Percentiles rank a stretch among this genome's conserved stretches.
Conservation (phyloP, 768 basidiomycete species). For the Trametes cinnabarina region DNA sequence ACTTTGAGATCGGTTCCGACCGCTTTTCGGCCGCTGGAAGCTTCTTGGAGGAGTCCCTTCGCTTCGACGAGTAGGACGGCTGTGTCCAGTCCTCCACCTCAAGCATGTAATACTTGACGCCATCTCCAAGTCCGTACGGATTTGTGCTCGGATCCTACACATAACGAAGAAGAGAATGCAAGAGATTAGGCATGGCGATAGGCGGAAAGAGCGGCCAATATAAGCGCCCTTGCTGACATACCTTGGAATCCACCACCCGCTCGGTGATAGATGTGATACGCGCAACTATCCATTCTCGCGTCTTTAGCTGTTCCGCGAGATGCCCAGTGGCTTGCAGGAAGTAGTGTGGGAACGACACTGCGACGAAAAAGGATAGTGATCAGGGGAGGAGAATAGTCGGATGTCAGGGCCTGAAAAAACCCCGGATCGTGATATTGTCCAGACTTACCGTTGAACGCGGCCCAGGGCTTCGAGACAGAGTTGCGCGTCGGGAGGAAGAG, state of each 20-base stretch:
- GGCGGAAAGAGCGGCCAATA: not conserved
- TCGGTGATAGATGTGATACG: slow-evolving; percentile 87
- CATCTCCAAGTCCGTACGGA: slow-evolving; percentile 85
- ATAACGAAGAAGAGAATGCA: slow-evolving; percentile 1
- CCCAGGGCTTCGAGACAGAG: slow-evolving; percentile 92
- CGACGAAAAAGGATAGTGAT: not conserved
- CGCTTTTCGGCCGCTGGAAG: slow-evolving; percentile 29
- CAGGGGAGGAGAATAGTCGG: slow-evolving; percentile 33
- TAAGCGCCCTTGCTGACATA: slow-evolving; percentile 34
- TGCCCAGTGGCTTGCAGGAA: slow-evolving; percentile 88
- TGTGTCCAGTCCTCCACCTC: slow-evolving; percentile 95
- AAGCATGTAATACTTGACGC: slow-evolving; percentile 90
- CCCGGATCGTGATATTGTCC: slow-evolving; percentile 3
- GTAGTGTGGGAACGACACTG: slow-evolving; percentile 96
- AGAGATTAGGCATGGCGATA: not conserved
- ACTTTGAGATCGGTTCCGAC: slow-evolving; percentile 5
- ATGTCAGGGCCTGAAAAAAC: slow-evolving; percentile 20
- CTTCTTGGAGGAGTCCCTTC: slow-evolving; percentile 54
- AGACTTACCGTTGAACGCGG: slow-evolving; percentile 90
- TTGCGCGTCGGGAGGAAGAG: slow-evolving; percentile 95
- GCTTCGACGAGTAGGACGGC: slow-evolving; percentile 58
- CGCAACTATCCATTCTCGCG: slow-evolving; percentile 93
- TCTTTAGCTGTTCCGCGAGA: slow-evolving; percentile 85
- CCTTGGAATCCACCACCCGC: slow-evolving; percentile 77
- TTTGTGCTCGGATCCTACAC: slow-evolving; percentile 76